These are phyloP conservation scores for Neurospora sp. DNA, from an alignment of 495 filamentous ascomycete genomes.

Conservation along the genomic window DNA sequence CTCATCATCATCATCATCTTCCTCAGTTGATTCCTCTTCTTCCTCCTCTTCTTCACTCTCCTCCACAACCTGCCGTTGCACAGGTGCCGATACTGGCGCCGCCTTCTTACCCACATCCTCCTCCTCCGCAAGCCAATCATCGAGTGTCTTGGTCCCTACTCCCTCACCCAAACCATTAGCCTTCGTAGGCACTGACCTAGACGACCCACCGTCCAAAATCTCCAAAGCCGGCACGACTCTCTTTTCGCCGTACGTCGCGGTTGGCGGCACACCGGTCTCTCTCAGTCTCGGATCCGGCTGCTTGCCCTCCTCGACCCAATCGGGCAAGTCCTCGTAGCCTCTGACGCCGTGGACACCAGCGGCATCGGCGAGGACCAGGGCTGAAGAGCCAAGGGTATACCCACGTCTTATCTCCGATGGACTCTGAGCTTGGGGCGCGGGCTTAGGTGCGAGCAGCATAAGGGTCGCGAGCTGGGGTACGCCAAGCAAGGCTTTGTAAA, in stretches of 20 bases:
- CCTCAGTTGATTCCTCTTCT: conserved; percentile 44
- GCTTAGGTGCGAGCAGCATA: conserved; percentile 86
- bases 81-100: conserved; percentile 8
- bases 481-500: conserved; percentile 75
- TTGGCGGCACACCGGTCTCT: conserved; percentile 24
- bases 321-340: conserved; percentile 69
- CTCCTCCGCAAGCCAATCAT: conserved; percentile 80
- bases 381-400: conserved; percentile 70
- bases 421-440: conserved; percentile 75
- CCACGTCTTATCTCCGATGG: conserved; percentile 71
- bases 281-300: conserved; percentile 72
- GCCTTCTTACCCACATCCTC: conserved; percentile 32
- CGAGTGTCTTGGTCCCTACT: conserved; percentile 59
- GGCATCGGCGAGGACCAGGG: conserved; percentile 70
- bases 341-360: conserved; percentile 56
- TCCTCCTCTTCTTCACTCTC: conserved; percentile 37
- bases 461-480: conserved; percentile 80
- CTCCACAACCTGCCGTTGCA: conserved; percentile 25
- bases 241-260: conserved; percentile 31
- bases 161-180: conserved; percentile 25
- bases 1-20: conserved; percentile 31
- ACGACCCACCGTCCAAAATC: conserved; percentile 40
- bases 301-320: conserved; percentile 71
- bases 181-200: conserved; percentile 45
- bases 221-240: conserved; percentile 49